These are phyloP conservation scores for Diaporthe helianthi DNA, from an alignment of 2,329 filamentous ascomycete genomes.

Conservation along the genomic window DNA sequence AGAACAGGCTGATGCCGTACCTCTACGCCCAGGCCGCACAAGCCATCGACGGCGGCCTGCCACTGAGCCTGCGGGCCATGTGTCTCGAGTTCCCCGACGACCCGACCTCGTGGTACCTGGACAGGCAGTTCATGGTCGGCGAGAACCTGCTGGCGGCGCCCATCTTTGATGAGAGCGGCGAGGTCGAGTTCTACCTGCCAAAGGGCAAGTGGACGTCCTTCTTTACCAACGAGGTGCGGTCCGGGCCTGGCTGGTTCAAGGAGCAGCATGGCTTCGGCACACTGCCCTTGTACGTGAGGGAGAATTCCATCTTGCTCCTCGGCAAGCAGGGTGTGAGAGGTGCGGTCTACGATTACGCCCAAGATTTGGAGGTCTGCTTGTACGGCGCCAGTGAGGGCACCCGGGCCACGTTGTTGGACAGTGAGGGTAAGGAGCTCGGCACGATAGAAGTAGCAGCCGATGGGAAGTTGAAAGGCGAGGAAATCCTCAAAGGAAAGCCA, in stretches of 20 bases:
- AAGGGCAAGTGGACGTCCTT: slow-evolving; percentile 55
- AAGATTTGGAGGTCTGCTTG: slow-evolving; percentile 55
- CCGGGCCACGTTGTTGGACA: slow-evolving; percentile 51
- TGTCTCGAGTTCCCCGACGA: slow-evolving; percentile 76
- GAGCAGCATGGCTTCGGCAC: slow-evolving; percentile 66
- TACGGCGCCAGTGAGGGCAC: slow-evolving; percentile 52
- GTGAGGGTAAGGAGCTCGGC: slow-evolving; percentile 50
- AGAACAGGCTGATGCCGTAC: slow-evolving; percentile 61
- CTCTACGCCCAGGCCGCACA: slow-evolving; percentile 52
- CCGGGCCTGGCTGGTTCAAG: slow-evolving; percentile 63
- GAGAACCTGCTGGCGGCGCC: slow-evolving; percentile 68
- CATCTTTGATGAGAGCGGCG: slow-evolving; percentile 67
- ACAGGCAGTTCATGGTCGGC: slow-evolving; percentile 79
- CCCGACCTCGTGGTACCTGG: slow-evolving; percentile 70
- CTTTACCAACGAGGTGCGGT: slow-evolving; percentile 56
- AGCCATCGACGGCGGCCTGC: slow-evolving; percentile 36
- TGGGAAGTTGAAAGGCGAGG: slow-evolving; percentile 49
- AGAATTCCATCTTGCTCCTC: slow-evolving; percentile 57
- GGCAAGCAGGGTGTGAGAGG: slow-evolving; percentile 49
- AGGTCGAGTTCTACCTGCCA: slow-evolving; percentile 71
- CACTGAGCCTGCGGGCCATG: slow-evolving; percentile 64
- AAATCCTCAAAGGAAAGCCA: slow-evolving; percentile 47
- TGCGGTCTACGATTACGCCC: slow-evolving; percentile 55
- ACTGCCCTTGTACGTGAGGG: slow-evolving; percentile 64
- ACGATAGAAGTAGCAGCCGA: slow-evolving; percentile 48